A percentile compares a stretch with the other conserved stretches of the same genome.
Evolutionary conservation across 2,329 filamentous ascomycete genomes (phyloP).

Genomic region (Coccinonectria pachysandricola): DNA sequence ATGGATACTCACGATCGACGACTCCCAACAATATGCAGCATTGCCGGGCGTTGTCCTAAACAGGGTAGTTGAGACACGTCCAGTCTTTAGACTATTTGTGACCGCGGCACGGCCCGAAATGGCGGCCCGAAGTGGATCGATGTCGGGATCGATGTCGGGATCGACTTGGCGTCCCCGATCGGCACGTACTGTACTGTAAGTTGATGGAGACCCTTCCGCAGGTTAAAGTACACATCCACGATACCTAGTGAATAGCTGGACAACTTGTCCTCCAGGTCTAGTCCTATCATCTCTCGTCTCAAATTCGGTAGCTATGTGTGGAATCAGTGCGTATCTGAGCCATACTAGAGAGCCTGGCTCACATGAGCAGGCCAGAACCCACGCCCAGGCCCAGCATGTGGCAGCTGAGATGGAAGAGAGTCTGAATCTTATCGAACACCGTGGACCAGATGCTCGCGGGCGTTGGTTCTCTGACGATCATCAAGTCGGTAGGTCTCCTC

Average conservation of each 20-base stretch:
- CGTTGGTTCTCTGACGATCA: conserved; percentile 1
- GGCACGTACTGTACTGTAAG: no score
- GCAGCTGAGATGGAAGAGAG: conserved; percentile 1
- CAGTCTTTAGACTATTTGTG: no score
- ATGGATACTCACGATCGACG: not conserved
- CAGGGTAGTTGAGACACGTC: no score
- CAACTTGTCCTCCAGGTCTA: not conserved
- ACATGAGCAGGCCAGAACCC: conserved; percentile 1
- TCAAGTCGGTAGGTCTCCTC: conserved; percentile 1
- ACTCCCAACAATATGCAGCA: no score
- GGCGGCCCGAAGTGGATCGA: no score
- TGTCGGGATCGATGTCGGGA: not conserved
- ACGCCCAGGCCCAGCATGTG: conserved; percentile 1
- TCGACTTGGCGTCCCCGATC: no score
- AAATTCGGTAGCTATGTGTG: conserved; percentile 1
- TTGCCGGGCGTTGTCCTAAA: no score
- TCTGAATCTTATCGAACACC: not conserved
- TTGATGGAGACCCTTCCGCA: no score
- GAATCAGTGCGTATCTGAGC: conserved; percentile 1
- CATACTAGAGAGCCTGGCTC: not conserved
- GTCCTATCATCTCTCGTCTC: not conserved
- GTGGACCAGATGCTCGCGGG: conserved; percentile 1
- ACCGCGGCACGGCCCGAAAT: no score
- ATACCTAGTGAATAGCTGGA: not conserved
- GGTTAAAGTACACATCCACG: no score